Percentiles rank a stretch among this genome's conserved stretches.
phyloP scores from a whole-genome alignment of 495 filamentous ascomycete species.

The Neurospora sublineolata region DNA sequence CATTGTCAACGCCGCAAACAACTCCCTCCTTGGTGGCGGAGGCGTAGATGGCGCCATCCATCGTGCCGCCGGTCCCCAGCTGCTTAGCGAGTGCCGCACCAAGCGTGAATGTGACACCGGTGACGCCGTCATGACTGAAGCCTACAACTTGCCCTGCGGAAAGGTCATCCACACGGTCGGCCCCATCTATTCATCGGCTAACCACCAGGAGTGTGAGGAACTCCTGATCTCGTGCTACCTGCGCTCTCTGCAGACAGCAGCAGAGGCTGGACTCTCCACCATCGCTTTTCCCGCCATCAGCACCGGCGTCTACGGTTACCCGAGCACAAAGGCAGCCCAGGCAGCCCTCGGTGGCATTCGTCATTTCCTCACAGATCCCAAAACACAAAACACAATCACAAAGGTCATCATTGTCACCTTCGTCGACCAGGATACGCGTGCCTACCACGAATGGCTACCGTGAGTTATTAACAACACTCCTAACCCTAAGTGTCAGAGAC shows the following conservation, averaged over 20 bases:
- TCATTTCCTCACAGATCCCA: conserved; percentile 48
- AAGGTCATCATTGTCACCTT: conserved; percentile 76
- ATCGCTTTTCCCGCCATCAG: conserved; percentile 78
- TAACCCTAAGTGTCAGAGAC: background rate
- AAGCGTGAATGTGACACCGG: conserved; percentile 68
- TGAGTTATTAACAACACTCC: conserved; percentile 33
- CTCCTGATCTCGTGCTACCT: conserved; percentile 62
- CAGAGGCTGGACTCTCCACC: conserved; percentile 48
- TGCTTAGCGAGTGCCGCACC: conserved; percentile 56
- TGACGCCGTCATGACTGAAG: conserved; percentile 70
- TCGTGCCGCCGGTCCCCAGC: conserved; percentile 56
- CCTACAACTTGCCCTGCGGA: conserved; percentile 61
- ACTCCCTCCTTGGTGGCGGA: conserved; percentile 65
- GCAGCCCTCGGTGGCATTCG: conserved; percentile 59
- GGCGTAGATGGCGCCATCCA: conserved; percentile 89
- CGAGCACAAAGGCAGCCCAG: conserved; percentile 55
- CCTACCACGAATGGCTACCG: conserved; percentile 62
- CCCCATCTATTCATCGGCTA: conserved; percentile 52
- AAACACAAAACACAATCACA: conserved; percentile 47
- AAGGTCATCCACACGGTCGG: conserved; percentile 87
- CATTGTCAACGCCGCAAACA: conserved; percentile 91
- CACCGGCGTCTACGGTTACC: conserved; percentile 87
- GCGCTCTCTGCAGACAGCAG: conserved; percentile 60
- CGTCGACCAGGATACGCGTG: conserved; percentile 59
- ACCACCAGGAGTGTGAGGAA: conserved; percentile 30